A percentile compares a stretch with the other conserved stretches of the same genome.
Evolutionary conservation across 208 protist genomes (phyloP).

Genomic region (Trypanosoma cruzi): DNA sequence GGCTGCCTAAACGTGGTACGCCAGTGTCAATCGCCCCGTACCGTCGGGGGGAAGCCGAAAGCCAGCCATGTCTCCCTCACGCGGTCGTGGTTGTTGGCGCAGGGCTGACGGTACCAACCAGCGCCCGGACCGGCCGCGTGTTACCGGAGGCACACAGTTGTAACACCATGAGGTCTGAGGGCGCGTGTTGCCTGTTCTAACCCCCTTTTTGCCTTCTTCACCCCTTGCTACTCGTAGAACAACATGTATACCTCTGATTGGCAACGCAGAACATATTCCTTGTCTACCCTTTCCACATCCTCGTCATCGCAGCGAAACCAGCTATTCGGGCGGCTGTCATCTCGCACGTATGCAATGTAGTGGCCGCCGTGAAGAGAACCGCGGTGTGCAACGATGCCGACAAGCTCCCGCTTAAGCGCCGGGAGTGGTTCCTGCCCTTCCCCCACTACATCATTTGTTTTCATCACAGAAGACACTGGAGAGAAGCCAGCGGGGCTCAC

Average conservation of each 20-base stretch:
- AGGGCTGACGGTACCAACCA: too few species aligned
- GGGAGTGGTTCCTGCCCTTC: constrained; percentile 6
- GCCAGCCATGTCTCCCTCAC: too few species aligned
- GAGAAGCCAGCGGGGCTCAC: constrained; percentile 15
- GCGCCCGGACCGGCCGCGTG: too few species aligned
- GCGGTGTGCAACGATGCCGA: constrained; percentile 83
- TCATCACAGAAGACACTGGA: background rate
- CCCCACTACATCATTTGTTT: background rate
- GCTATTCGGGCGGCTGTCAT: constrained; percentile 40
- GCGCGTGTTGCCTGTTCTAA: background rate
- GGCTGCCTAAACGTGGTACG: too few species aligned
- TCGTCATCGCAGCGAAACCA: constrained; percentile 93
- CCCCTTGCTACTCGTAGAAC: constrained; percentile 77
- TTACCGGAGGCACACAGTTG: too few species aligned
- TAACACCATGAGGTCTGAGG: constrained; percentile 3
- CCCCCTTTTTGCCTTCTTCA: background rate
- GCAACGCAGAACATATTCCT: constrained; percentile 52
- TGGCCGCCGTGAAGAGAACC: constrained; percentile 86
- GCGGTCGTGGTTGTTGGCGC: too few species aligned
- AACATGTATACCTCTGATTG: constrained; percentile 75
- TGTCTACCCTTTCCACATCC: constrained; percentile 68
- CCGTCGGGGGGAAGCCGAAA: too few species aligned
- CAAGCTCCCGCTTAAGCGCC: constrained; percentile 54
- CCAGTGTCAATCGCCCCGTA: too few species aligned
- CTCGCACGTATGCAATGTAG: constrained; percentile 87